Percentiles rank a stretch among this genome's conserved stretches.
phyloP scores from a whole-genome alignment of 2,329 filamentous ascomycete species.

The Parastagonospora avenae region DNA sequence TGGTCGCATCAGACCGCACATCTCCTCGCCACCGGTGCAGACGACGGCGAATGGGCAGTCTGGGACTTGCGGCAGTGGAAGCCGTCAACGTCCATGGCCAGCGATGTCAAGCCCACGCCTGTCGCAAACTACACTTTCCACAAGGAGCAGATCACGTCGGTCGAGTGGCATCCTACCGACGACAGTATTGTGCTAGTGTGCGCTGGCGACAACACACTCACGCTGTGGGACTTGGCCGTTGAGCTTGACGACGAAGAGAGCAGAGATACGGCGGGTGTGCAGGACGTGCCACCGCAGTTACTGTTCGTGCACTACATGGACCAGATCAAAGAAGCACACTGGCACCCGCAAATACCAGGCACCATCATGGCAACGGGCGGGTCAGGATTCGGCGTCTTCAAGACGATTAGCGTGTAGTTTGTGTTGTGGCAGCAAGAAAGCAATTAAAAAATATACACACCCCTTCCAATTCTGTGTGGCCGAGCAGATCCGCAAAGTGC shows the following conservation, averaged over 20 bases:
- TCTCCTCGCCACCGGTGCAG: slow-evolving; percentile 87
- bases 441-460: too few relatives aligned
- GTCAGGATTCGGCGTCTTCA: slow-evolving; percentile 70
- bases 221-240: slow-evolving; percentile 94
- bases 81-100: slow-evolving; percentile 58
- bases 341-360: slow-evolving; percentile 95
- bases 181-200: slow-evolving; percentile 94
- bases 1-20: slow-evolving; percentile 91
- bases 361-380: slow-evolving; percentile 88
- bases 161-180: slow-evolving; percentile 97
- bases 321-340: slow-evolving; percentile 93
- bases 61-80: slow-evolving; percentile 99
- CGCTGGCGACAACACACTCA: slow-evolving; percentile 90
- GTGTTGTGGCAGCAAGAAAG: too few relatives aligned
- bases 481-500: too few relatives aligned
- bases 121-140: slow-evolving; percentile 96
- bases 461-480: too few relatives aligned
- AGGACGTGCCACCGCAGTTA: slow-evolving; percentile 91
- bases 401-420: slow-evolving; percentile 47
- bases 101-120: slow-evolving; percentile 66
- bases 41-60: slow-evolving; percentile 92
- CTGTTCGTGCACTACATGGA: slow-evolving; percentile 97
- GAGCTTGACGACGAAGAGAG: slow-evolving; percentile 97
- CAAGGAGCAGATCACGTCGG: slow-evolving; percentile 91
- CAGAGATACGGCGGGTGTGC: slow-evolving; percentile 81